Base-by-base conservation (phyloP, 2,329 filamentous ascomycete genomes). In the Talaromyces sp. region DNA sequence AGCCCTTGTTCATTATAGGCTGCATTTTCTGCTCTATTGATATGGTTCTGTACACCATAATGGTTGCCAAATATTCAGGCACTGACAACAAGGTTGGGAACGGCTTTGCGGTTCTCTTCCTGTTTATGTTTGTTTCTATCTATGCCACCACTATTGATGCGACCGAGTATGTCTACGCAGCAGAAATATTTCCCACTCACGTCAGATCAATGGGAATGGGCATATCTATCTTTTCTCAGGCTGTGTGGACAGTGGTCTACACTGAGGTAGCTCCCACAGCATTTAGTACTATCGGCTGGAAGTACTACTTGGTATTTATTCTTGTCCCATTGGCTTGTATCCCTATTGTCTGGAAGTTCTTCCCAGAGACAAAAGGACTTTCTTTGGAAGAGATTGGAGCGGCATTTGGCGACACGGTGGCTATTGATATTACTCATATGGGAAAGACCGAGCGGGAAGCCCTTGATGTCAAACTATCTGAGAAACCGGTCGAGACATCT, bases 241-340 rank as follows among this genome's bases (percentile, higher is more conserved):
- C 18, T 14, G 8, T 55, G 16, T 31, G 14, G 27, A 18, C 27
- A 31, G 31, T 55, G n/a, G 30, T 55, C 30, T 55, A 63, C 47
- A 58, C 57, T 7, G 52, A 57, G 7, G 52, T 60, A 5, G 64
- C 61, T 4, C 62, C 65, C 9, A 61, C 54, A 6, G 65, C 62
- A 2, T 64, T 68, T 31, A 63, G 50, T 10, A 28, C 59, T 8
- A 57, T 68, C 47, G 65, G 64, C 10, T 68, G 65, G 65, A 67
- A 64, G 40, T 55, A 33, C 52, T 65, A 63, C 50, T 31, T 63
- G n/a, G 42, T 63, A 1, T 62, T 63, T 14, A 47, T 62, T 5
- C 16, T 61, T n/a, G 36, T 60, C 6, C 54, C 61, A 16, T 7
- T 57, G 18, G 56, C 55, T 12, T 34, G 31, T 27, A 56, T 50